Conservation (phyloP, 257 asterid genomes). For the Solanum bulbocastanum region DNA sequence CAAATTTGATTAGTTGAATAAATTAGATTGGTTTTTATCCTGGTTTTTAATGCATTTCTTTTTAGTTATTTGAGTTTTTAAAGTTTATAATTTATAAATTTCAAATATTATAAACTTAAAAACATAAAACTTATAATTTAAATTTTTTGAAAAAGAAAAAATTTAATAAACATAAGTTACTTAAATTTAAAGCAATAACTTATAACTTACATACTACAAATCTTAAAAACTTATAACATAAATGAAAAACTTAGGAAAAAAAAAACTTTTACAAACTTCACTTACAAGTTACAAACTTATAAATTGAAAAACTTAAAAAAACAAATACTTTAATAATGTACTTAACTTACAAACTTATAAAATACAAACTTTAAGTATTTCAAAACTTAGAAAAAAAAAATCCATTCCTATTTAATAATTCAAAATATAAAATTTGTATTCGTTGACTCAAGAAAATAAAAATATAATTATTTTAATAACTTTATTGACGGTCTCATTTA, state of each 20-base stretch:
- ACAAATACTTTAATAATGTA: background rate
- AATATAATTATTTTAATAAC: background rate
- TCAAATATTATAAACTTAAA: too few species aligned
- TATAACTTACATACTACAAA: background rate
- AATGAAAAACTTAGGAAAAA: background rate
- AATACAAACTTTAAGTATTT: background rate
- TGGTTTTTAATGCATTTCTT: background rate
- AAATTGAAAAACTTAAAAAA: background rate
- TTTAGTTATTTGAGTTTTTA: background rate
- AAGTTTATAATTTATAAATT: too few species aligned
- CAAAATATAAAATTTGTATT: background rate
- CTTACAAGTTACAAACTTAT: background rate
- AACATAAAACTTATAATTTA: too few species aligned
- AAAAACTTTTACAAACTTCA: background rate
- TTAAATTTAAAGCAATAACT: too few species aligned
- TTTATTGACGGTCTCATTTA: background rate
- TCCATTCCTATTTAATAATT: background rate
- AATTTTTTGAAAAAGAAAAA: background rate
- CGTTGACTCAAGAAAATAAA: background rate
- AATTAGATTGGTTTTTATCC: background rate
- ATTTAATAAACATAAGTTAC: background rate
- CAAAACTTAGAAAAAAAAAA: background rate
- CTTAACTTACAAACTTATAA: background rate
- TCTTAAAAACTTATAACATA: background rate
- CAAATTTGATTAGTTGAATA: background rate